Evolutionary conservation across 2,329 filamentous ascomycete genomes (phyloP), one percentile per base, ranked within the genome.

Genomic region (Grosmannia serpens): DNA sequence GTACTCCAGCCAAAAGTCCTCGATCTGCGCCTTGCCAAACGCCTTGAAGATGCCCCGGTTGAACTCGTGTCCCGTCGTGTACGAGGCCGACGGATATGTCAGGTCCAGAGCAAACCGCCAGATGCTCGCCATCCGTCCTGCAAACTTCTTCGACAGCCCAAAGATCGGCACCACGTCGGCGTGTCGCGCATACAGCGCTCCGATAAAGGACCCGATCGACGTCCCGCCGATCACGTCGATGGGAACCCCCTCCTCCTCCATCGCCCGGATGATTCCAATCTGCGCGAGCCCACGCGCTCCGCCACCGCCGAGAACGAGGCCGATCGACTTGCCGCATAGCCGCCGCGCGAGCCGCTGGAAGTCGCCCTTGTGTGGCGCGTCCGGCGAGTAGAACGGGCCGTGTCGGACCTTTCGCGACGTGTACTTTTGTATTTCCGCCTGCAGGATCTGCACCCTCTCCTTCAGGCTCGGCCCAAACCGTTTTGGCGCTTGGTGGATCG

Each of bases 1-100:
- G 70, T 90, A 99, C 65, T 96, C 91, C 13, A 99, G 81, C 94
- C 94, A 99, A 68, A 97, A 99, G 70, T 99, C 94, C 73, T 99
- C 94, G 59, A 99, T 97, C 69, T 97, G 94, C 11, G 89, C 89
- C 67, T 96, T 90, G 17, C 91, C 94, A 70, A 99, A 96, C 0
- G 92, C 91, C 72, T 99, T 99, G 82, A 96, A 99, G 63, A 99
- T 96, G 47, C 94, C 94, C 8, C 94, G 88, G 67, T 99, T 99
- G 80, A 99, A 99, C 67, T 99, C 94, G 69, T 99, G 94, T 1
- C 94, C 94, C 0, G 94, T 99, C 1, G 95, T 99, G 73, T 99
- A 99, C 1, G 92, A 96, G 9, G 89, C 90, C 7, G 92, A 94
- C 0, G 94, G 94, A 70, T 99, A 99, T 0, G 94, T 99, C 65